Evolutionary conservation across 73 alveolate genomes (phyloP), one percentile per base, ranked within the genome.

Genomic region (Paramecium octaurelia): DNA sequence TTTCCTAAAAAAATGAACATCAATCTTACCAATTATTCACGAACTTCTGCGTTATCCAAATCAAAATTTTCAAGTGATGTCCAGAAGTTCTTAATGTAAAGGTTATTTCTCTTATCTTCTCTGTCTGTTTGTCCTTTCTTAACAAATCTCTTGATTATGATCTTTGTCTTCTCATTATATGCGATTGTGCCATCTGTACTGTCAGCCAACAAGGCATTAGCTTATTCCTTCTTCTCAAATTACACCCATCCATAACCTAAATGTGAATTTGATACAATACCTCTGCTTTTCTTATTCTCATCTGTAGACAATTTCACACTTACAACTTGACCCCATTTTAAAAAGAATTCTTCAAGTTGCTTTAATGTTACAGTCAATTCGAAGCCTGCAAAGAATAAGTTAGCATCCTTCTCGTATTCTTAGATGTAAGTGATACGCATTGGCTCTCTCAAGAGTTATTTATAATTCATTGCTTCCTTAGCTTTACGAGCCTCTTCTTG

Each of bases 211-310:
- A 95, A 93, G 8, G 92, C 90, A 69, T 86, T 86, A 35, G 97
- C 97, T 83, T 95, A 85, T 76, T 94, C 96, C 18, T 92, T 73
- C 75, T 92, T 92, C 31, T 94, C 97, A 77, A 58, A 94, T 68
- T 92, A 92, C 9, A 94, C 89, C 89, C 94, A 94, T 31, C 97
- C 97, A 77, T 92, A 94, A 34, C 97, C 87, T 73, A 6, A 73
- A 10, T 4, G 9, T 54, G 6, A 10, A 73, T 14, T 35, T 73
- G 3, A 34, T 5, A 73, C 2, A 14, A 0, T 73, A 73, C 87
- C 97, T 92, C 92, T 35, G 87, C 95, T 94, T 21, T 92, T 86
- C 43, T 95, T 95, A 75, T 86, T 86, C 46, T 83, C 93, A 46
- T 92, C 91, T 43, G 36, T 86, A 58, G 92, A 92, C 38, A 94